Conservation (phyloP, 2,329 filamentous ascomycete species). For the Endoconidiophora polonica region DNA sequence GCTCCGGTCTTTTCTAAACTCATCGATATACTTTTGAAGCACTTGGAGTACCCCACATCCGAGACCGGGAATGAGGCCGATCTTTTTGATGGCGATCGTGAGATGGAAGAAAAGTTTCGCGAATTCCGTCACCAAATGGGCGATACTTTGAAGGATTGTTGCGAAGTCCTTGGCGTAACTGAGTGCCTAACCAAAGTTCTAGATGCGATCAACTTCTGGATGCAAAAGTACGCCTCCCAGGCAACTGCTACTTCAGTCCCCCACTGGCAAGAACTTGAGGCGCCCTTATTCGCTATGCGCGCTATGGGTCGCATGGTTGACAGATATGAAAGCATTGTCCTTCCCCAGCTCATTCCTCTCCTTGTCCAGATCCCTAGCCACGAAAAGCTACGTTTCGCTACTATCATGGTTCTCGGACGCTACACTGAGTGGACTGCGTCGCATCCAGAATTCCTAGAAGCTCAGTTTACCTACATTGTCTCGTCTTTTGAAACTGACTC, state of each 20-base stretch:
- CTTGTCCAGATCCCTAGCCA: conserved; percentile 89
- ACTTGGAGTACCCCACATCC: conserved; percentile 70
- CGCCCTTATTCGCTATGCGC: conserved; percentile 84
- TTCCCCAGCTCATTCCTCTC: conserved; percentile 82
- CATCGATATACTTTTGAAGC: conserved; percentile 82
- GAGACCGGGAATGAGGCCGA: conserved; percentile 61
- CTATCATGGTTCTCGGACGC: conserved; percentile 89
- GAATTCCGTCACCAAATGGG: conserved; percentile 96
- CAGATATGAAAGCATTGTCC: conserved; percentile 67
- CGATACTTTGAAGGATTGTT: conserved; percentile 91
- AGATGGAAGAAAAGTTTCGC: conserved; percentile 91
- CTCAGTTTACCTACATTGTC: conserved; percentile 91
- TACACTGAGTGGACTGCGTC: conserved; percentile 97
- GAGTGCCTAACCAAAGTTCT: conserved; percentile 85
- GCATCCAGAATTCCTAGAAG: conserved; percentile 79
- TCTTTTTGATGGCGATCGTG: conserved; percentile 86
- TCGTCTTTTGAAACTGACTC: conserved; percentile 79
- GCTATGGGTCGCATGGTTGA: conserved; percentile 96
- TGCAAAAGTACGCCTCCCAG: conserved; percentile 61
- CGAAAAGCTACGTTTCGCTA: conserved; percentile 95
- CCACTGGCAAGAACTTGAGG: conserved; percentile 92
- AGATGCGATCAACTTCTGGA: conserved; percentile 73
- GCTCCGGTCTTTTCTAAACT: conserved; percentile 74
- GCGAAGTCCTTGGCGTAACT: conserved; percentile 85
- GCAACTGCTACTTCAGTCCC: conserved; percentile 61